These are phyloP conservation scores for Prunella vulgaris DNA, from an alignment of 257 asterid species.

Conservation along the genomic window DNA sequence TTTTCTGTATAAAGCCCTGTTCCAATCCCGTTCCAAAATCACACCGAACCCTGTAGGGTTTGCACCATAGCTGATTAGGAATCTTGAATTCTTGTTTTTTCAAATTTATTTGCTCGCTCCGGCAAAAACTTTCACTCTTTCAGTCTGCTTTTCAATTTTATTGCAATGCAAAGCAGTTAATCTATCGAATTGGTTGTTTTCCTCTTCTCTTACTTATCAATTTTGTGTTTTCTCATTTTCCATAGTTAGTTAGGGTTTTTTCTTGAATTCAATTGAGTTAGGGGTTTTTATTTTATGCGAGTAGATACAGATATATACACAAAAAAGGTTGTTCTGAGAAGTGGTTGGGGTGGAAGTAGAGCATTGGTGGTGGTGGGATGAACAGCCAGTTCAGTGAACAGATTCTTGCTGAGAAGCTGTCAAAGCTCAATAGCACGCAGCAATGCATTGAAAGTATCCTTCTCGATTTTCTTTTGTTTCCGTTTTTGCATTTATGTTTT, in stretches of 20 bases:
- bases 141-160: background rate
- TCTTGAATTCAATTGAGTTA: slow-evolving; percentile 14
- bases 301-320: background rate
- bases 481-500: background rate
- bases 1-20: slow-evolving; percentile 1
- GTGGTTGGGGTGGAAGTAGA: slow-evolving; percentile 29
- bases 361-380: slow-evolving; percentile 54
- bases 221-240: background rate
- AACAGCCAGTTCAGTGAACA: slow-evolving; percentile 67
- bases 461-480: background rate
- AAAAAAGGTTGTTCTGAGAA: slow-evolving; percentile 10
- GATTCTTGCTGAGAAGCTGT: slow-evolving; percentile 84
- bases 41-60: slow-evolving; percentile 28
- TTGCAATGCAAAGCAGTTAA: slow-evolving; percentile 21
- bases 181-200: slow-evolving; percentile 34
- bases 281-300: slow-evolving; percentile 10
- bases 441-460: slow-evolving; percentile 96
- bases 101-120: slow-evolving; percentile 10
- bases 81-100: slow-evolving; percentile 2
- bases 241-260: slow-evolving; percentile 25
- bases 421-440: slow-evolving; percentile 83
- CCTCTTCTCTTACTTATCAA: slow-evolving; percentile 27
- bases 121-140: background rate
- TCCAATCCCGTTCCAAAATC: slow-evolving; percentile 14
- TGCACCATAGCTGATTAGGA: background rate